phyloP scores from a whole-genome alignment of 2,329 filamentous ascomycete genomes.

The Albifimbria verrucaria region DNA sequence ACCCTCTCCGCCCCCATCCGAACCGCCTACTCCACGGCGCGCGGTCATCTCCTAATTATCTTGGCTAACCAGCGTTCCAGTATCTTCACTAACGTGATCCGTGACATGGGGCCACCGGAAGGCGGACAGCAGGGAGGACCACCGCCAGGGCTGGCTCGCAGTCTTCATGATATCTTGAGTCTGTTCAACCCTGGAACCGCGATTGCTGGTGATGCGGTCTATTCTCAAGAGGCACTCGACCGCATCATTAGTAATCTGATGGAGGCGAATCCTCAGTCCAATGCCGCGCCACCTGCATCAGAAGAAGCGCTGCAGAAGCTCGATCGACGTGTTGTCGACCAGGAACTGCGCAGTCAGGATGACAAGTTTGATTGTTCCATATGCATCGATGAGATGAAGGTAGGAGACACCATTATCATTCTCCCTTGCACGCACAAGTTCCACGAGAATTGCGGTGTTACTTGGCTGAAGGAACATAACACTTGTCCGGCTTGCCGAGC shows the following conservation, averaged over 20 bases:
- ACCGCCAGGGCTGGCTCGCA: conserved; percentile 23
- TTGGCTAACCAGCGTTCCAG: conserved; percentile 35
- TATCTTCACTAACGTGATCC: conserved; percentile 44
- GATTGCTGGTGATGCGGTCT: conserved; percentile 75
- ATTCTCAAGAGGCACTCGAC: conserved; percentile 86
- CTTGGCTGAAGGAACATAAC: conserved; percentile 88
- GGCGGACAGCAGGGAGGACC: conserved; percentile 17
- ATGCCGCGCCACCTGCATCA: conserved; percentile 78
- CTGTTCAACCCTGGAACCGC: conserved; percentile 51
- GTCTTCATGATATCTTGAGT: conserved; percentile 51
- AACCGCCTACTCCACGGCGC: conserved; percentile 13
- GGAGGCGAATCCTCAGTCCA: conserved; percentile 74
- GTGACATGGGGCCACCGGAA: conserved; percentile 31
- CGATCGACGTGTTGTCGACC: conserved; percentile 66
- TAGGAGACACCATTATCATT: conserved; percentile 70
- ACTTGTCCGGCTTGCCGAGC: conserved; percentile 83
- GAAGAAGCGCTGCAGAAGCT: conserved; percentile 70
- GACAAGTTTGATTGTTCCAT: conserved; percentile 85
- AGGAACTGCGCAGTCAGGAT: conserved; percentile 63
- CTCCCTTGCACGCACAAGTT: conserved; percentile 94
- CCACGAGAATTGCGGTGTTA: conserved; percentile 74
- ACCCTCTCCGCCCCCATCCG: conserved; percentile 9
- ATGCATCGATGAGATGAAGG: conserved; percentile 80
- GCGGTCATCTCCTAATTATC: conserved; percentile 15
- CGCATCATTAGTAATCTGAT: conserved; percentile 83